A percentile compares a stretch with the other conserved stretches of the same genome.
Conservation (phyloP, 1,284 basidiomycete genomes). For the Xerocomus minutiporus region DNA sequence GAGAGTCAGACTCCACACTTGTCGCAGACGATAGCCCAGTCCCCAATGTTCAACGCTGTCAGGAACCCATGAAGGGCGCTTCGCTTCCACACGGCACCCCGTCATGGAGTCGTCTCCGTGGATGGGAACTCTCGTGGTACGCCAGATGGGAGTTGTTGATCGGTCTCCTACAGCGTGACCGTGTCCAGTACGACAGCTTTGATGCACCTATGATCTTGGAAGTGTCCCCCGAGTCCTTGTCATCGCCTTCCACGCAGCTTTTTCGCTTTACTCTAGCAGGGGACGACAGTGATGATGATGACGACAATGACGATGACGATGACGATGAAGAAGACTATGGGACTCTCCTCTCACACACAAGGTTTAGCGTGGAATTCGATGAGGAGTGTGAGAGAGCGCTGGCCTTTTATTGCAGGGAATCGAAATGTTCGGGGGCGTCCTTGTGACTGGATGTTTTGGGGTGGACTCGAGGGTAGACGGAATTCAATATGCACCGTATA, state of each 20-base stretch:
- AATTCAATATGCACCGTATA: conserved; percentile 9
- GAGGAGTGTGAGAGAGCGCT: conserved; percentile 29
- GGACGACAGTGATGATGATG: conserved; percentile 2
- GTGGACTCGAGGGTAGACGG: background rate
- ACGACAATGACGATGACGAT: background rate
- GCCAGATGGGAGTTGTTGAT: conserved; percentile 29
- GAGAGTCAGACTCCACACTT: conserved; percentile 25
- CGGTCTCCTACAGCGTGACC: conserved; percentile 23
- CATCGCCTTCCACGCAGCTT: conserved; percentile 4
- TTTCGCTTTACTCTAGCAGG: conserved; percentile 12
- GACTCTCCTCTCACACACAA: conserved; percentile 14
- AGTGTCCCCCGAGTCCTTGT: background rate
- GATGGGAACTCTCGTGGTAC: conserved; percentile 31
- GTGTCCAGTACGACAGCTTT: background rate
- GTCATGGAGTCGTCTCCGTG: conserved; percentile 12
- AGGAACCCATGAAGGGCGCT: background rate
- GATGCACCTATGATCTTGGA: background rate
- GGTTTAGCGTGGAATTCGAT: conserved; percentile 22
- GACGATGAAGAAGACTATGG: conserved; percentile 30
- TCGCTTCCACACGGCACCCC: background rate
- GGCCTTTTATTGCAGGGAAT: conserved; percentile 22
- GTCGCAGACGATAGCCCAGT: conserved; percentile 17
- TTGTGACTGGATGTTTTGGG: conserved; percentile 1
- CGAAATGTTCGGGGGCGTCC: background rate
- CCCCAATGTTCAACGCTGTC: background rate